These are phyloP conservation scores for Xylariaceae sp. DNA, from an alignment of 2,329 filamentous ascomycete genomes.

Conservation along the genomic window DNA sequence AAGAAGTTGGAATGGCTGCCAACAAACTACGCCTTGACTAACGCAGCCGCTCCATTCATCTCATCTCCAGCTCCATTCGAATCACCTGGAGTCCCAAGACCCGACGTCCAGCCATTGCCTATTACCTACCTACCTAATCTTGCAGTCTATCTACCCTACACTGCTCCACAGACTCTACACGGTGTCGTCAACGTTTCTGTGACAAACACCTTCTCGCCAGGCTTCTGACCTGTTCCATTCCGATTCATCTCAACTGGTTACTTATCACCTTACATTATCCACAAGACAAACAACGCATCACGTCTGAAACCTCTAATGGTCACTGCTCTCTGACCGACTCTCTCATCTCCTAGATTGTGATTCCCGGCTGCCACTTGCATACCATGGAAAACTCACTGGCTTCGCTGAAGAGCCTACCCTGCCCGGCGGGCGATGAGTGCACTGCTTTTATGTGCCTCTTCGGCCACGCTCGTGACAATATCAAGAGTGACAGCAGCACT, in stretches of 20 bases:
- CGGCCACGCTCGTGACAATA: constrained; percentile 37
- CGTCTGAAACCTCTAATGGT: neutral
- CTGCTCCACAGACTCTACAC: neutral
- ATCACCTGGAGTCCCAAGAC: too few species aligned
- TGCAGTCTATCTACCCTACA: neutral
- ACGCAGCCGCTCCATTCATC: too few species aligned
- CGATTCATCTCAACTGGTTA: too few species aligned
- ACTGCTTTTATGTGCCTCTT: constrained; percentile 49
- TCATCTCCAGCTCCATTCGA: too few species aligned
- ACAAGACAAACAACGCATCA: neutral
- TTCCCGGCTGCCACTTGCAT: neutral
- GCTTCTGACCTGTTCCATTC: too few species aligned
- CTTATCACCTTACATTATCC: neutral
- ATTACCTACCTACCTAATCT: neutral
- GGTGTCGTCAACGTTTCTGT: neutral
- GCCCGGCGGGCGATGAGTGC: constrained; percentile 44
- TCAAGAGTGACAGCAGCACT: constrained; percentile 18
- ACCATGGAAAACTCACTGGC: constrained; percentile 29
- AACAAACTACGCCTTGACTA: too few species aligned
- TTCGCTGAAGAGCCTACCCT: constrained; percentile 45
- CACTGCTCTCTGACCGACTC: constrained; percentile 1
- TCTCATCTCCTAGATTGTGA: neutral
- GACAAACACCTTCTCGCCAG: too few species aligned
- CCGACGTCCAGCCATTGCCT: neutral
- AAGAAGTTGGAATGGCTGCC: too few species aligned